A percentile compares a stretch with the other conserved stretches of the same genome.
Conservation (phyloP, 176 grass and related monocot genomes). For the Puccinellia tenuiflora region DNA sequence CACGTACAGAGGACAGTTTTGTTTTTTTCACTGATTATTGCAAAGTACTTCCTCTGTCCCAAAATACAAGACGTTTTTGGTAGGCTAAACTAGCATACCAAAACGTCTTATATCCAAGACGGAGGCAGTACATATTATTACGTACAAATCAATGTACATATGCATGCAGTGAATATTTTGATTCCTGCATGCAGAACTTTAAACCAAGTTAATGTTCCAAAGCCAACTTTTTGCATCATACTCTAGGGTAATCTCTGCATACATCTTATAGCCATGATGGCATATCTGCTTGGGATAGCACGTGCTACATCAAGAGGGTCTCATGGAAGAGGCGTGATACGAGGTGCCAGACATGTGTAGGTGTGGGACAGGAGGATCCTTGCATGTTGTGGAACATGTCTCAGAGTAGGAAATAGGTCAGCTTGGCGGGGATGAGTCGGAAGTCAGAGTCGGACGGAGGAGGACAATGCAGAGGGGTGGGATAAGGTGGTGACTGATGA, state of each 20-base stretch:
- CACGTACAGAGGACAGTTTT: not conserved
- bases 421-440: not conserved
- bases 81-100: no score
- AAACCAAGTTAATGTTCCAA: not conserved
- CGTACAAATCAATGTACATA: not conserved
- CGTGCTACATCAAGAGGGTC: not conserved
- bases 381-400: not conserved
- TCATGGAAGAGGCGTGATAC: not conserved
- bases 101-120: no score
- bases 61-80: no score
- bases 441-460: not conserved
- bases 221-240: not conserved
- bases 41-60: no score
- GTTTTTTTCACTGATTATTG: not conserved
- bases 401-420: not conserved
- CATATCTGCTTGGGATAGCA: not conserved
- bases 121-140: not conserved
- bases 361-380: not conserved
- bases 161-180: not conserved
- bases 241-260: not conserved
- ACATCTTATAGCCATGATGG: not conserved
- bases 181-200: conserved; percentile 1
- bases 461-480: not conserved
- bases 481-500: not conserved
- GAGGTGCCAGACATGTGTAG: not conserved